These are phyloP conservation scores for Pelargonium myrrhifolium DNA, from an alignment of 441 rosid genomes.

Conservation along the genomic window DNA sequence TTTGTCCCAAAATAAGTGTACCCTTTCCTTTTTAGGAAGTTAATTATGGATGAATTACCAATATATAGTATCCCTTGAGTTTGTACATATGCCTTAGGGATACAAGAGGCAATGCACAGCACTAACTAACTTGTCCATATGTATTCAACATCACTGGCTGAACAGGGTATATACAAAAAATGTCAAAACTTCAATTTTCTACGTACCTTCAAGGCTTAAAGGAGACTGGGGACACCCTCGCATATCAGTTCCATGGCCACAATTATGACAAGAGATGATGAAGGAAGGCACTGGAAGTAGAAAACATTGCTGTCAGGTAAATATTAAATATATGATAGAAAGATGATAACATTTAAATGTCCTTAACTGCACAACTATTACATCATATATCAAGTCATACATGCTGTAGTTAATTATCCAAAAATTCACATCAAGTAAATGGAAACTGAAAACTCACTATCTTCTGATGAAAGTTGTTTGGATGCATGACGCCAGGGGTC, in stretches of 20 bases:
- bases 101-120: too few relatives aligned
- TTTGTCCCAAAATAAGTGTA: too few relatives aligned
- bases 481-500: conserved; percentile 99
- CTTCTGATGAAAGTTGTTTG: conserved; percentile 74
- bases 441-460: conserved; percentile 37
- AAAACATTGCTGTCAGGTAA: not conserved
- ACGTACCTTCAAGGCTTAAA: conserved; percentile 57
- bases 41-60: too few relatives aligned
- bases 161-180: not conserved
- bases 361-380: not conserved
- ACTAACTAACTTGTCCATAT: too few relatives aligned
- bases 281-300: conserved; percentile 71
- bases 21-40: too few relatives aligned
- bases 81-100: too few relatives aligned
- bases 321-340: not conserved
- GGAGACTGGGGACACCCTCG: conserved; percentile 94
- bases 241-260: conserved; percentile 92
- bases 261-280: conserved; percentile 64
- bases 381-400: not conserved
- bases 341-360: not conserved
- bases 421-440: conserved; percentile 4
- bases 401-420: not conserved
- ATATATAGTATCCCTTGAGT: too few relatives aligned
- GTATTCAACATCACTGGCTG: not conserved
- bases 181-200: not conserved